phyloP scores from a whole-genome alignment of 164 flowering plant species.

The Umbilicus rupestris region DNA sequence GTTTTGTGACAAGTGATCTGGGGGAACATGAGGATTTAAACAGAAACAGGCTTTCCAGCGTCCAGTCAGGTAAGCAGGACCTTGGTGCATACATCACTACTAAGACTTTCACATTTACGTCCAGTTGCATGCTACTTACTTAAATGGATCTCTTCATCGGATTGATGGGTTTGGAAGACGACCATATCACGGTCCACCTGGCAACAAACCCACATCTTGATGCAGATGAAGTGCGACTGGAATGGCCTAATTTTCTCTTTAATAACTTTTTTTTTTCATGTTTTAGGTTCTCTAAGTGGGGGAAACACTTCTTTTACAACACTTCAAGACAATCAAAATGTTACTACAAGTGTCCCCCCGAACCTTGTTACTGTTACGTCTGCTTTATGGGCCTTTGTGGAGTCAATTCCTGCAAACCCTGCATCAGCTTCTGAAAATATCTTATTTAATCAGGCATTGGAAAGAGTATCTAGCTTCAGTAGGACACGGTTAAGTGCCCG shows the following conservation, averaged over 20 bases:
- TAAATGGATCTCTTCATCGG: constrained; percentile 20
- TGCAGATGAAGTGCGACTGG: neutral
- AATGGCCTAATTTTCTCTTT: constrained; percentile 6
- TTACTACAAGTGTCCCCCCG: constrained; percentile 18
- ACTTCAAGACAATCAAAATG: constrained; percentile 21
- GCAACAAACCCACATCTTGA: constrained; percentile 13
- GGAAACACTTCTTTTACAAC: constrained; percentile 16
- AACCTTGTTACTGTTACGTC: constrained; percentile 55
- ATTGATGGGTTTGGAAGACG: constrained; percentile 26
- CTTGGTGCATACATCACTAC: neutral
- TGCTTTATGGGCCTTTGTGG: constrained; percentile 58
- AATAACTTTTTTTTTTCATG: constrained; percentile 17
- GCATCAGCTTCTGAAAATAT: constrained; percentile 81
- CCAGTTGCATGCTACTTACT: neutral
- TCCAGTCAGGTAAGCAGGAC: neutral
- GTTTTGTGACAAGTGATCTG: constrained; percentile 19
- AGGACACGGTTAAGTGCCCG: constrained; percentile 30
- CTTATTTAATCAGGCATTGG: constrained; percentile 52
- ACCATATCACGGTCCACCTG: constrained; percentile 20
- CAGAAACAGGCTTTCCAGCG: neutral
- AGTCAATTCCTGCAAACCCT: constrained; percentile 77
- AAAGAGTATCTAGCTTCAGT: constrained; percentile 79
- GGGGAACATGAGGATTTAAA: constrained; percentile 29
- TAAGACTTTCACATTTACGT: constrained; percentile 2
- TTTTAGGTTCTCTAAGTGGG: constrained; percentile 37